Evolutionary conservation across 371 early-diverging fungal species (phyloP), one percentile per base, ranked within the genome.

Genomic region (Mucor racemosus): DNA sequence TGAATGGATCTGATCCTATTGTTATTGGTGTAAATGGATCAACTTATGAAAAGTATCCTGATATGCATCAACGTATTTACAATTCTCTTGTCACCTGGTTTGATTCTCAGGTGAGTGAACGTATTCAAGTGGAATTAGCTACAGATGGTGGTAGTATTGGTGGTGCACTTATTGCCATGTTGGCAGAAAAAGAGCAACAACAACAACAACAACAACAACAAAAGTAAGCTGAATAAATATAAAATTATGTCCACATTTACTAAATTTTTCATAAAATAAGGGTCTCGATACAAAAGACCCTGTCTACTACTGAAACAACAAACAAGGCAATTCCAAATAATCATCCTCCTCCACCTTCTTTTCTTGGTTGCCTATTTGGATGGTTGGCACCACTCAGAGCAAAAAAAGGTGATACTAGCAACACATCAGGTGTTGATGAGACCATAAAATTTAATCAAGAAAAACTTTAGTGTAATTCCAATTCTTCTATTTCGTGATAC

Each of bases 21-120:
- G 68, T 68, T 33, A 69, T 81, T 50, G 79, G 77, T 21, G 91
- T 97, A 56, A 97, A 97, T 67, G 99, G 99, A 9, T 89, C 91
- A 35, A 79, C 77, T 4, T 80, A 73, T 39, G 78, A 78, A 34
- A 74, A 74, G 44, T 79, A 83, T 50, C 78, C 83, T 38, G 66
- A 67, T 38, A 80, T 80, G 78, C 75, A 70, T 42, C 72, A 76
- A 7, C 80, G 80, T 39, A 67, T 82, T 5, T 65, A 68, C 9
- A 19, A 65, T 26, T 71, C 80, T 13, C 71, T 82, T 5, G n/a
- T 48, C 4, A 53, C 64, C 10, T 78, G 77, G 80, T 82, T 80
- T 60, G 80, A 76, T 5, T 34, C 61, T 9, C 61, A 69, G 13
- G 33, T 76, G 17, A 60, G 73, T 5, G 53, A 64, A 11, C 67